Percentiles rank a stretch among this genome's conserved stretches.
Evolutionary conservation across 805 yeast genomes (phyloP).

Genomic region (Danielia reshetovae): DNA sequence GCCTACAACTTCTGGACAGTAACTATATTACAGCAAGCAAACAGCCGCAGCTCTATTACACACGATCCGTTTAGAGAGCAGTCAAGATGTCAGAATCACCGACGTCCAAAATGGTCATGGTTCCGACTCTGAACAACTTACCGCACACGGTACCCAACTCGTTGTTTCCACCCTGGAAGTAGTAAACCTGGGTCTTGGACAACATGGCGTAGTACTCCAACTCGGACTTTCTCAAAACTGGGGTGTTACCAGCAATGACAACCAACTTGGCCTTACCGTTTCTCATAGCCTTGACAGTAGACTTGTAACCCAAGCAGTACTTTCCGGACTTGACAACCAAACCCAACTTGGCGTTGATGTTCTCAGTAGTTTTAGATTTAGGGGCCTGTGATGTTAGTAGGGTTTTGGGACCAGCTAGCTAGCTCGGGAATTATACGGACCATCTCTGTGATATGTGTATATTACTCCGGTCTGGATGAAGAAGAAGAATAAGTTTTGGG

Average conservation of each 20-base stretch:
- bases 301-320: slow-evolving; percentile 99
- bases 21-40: slow-evolving; percentile 9
- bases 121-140: slow-evolving; percentile 99
- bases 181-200: slow-evolving; percentile 94
- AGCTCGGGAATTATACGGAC: slow-evolving; percentile 61
- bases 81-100: slow-evolving; percentile 99
- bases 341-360: slow-evolving; percentile 97
- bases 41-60: too few relatives aligned
- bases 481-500: slow-evolving; percentile 1
- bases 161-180: slow-evolving; percentile 99
- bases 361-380: slow-evolving; percentile 86
- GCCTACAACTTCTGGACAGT: too few relatives aligned
- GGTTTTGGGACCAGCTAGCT: not conserved
- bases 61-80: slow-evolving; percentile 34
- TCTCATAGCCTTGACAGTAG: slow-evolving; percentile 97
- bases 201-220: slow-evolving; percentile 99
- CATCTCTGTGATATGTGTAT: slow-evolving; percentile 73
- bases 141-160: slow-evolving; percentile 99
- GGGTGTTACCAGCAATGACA: slow-evolving; percentile 98
- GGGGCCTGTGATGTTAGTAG: slow-evolving; percentile 79
- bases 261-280: slow-evolving; percentile 98
- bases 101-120: slow-evolving; percentile 91
- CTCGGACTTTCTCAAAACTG: slow-evolving; percentile 99
- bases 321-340: slow-evolving; percentile 98
- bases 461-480: slow-evolving; percentile 81